Evolutionary conservation across 805 yeast genomes (phyloP).

Genomic region (Spathaspora girioi): DNA sequence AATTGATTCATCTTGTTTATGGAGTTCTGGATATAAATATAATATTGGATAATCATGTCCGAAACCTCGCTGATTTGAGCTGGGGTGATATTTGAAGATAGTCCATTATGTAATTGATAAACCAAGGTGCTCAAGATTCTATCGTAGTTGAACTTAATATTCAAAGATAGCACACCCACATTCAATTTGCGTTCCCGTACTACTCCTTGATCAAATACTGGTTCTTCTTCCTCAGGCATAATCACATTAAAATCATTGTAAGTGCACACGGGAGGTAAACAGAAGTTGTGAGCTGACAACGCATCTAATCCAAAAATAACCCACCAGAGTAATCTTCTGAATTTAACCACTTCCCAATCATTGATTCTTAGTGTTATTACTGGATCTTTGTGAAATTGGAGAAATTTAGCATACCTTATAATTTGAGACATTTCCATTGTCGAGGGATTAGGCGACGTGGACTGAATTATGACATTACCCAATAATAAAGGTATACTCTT

Average conservation of each 20-base stretch:
- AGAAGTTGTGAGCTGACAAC: conserved; percentile 51
- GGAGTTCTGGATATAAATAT: conserved; percentile 47
- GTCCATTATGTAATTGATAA: conserved; percentile 46
- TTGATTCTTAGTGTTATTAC: conserved; percentile 47
- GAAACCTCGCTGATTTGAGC: conserved; percentile 44
- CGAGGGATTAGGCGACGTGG: conserved; percentile 54
- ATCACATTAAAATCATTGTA: conserved; percentile 54
- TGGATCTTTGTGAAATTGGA: conserved; percentile 60
- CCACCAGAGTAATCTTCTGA: conserved; percentile 64
- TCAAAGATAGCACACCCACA: conserved; percentile 46
- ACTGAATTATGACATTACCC: conserved; percentile 49
- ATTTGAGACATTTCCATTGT: conserved; percentile 54
- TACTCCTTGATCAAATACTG: conserved; percentile 25
- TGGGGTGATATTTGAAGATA: conserved; percentile 38
- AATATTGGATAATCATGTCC: conserved; percentile 46
- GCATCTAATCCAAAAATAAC: conserved; percentile 59
- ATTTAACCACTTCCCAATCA: conserved; percentile 46
- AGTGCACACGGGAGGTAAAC: conserved; percentile 51
- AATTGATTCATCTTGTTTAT: conserved; percentile 35
- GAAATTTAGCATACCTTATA: conserved; percentile 52
- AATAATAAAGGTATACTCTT: conserved; percentile 39
- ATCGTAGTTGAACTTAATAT: conserved; percentile 51
- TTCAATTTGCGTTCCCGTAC: conserved; percentile 35
- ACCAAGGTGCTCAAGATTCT: conserved; percentile 53
- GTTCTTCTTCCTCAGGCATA: conserved; percentile 48